These are phyloP conservation scores for Boletales sp. DNA, from an alignment of 768 basidiomycete species.

Conservation along the genomic window DNA sequence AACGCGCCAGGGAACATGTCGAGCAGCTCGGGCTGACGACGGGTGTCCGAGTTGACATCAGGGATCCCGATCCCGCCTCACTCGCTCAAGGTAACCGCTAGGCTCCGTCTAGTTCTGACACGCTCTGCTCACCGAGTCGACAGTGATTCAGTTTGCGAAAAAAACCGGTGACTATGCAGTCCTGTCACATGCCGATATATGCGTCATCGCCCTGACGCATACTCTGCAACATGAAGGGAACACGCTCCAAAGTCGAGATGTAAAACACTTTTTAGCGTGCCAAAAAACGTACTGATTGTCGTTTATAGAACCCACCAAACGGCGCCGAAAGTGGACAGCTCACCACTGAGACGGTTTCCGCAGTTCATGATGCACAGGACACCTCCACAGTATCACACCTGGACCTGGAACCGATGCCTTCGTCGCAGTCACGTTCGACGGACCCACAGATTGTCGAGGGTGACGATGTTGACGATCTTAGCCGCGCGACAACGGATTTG, in stretches of 20 bases:
- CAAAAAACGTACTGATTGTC: neutral
- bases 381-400: neutral
- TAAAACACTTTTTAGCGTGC: constrained; percentile 12
- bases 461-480: constrained; percentile 10
- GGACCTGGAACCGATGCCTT: neutral
- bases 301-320: constrained; percentile 7
- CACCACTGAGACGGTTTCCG: neutral
- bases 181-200: constrained; percentile 86
- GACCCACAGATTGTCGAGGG: neutral
- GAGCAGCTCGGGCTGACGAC: constrained; percentile 71
- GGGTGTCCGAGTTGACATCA: constrained; percentile 71
- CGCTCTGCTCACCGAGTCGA: constrained; percentile 13
- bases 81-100: constrained; percentile 53
- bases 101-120: neutral
- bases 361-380: constrained; percentile 2
- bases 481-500: constrained; percentile 4
- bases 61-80: constrained; percentile 65
- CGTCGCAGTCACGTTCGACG: neutral
- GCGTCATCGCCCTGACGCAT: constrained; percentile 85
- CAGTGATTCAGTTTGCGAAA: constrained; percentile 90
- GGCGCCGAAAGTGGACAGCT: neutral
- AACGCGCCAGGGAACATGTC: constrained; percentile 82
- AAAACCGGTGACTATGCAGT: constrained; percentile 96
- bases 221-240: constrained; percentile 61
- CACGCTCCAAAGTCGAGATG: constrained; percentile 24